Percentiles rank a stretch among this genome's conserved stretches.
These are phyloP conservation scores for Ramaria rubella DNA, from an alignment of 768 basidiomycete species.

Conservation along the genomic window DNA sequence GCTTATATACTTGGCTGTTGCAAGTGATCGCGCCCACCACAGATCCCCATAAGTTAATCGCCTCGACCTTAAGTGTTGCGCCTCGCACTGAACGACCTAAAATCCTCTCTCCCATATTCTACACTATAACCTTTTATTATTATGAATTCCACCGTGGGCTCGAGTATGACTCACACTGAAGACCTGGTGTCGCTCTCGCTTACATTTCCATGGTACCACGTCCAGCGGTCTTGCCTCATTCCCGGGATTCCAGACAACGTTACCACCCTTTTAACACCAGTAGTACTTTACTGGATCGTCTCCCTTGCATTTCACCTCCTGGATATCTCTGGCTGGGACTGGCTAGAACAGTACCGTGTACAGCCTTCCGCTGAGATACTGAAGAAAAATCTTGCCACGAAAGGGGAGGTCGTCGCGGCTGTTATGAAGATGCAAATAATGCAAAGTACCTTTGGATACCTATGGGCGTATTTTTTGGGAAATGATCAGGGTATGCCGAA, in stretches of 20 bases:
- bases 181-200: neutral
- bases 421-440: conserved; percentile 9
- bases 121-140: no score
- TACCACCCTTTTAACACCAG: neutral
- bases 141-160: no score
- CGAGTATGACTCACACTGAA: neutral
- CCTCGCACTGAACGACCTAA: no score
- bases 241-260: conserved; percentile 1
- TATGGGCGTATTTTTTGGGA: neutral
- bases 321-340: conserved; percentile 8
- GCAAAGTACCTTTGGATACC: neutral
- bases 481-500: neutral
- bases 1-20: no score
- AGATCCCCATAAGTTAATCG: no score
- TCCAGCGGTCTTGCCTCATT: neutral
- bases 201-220: conserved; percentile 7
- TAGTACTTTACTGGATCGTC: conserved; percentile 1
- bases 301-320: conserved; percentile 1
- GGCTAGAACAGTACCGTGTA: conserved; percentile 4
- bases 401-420: conserved; percentile 2
- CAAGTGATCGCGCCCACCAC: no score
- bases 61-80: no score
- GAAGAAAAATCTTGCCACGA: conserved; percentile 5
- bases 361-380: conserved; percentile 5
- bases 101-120: no score